Conservation (phyloP, 805 yeast species). For the Suhomyces emberorum region DNA sequence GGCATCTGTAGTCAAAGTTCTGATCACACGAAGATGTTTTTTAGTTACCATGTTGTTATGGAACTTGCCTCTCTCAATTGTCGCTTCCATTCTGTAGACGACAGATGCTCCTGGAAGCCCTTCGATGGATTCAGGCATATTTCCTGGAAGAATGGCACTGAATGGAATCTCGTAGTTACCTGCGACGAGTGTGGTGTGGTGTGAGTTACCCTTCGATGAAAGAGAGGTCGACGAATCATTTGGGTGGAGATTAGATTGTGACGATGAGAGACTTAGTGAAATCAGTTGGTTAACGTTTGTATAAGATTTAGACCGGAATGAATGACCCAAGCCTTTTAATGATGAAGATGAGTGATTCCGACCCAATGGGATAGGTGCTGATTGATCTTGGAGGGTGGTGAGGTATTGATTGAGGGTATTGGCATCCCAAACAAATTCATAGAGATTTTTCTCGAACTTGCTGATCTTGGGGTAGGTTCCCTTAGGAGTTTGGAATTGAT, state of each 20-base stretch:
- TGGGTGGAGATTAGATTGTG: conserved; percentile 1
- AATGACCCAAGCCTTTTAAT: conserved; percentile 33
- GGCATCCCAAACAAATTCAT: conserved; percentile 77
- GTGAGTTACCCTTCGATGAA: conserved; percentile 8
- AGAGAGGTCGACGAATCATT: conserved; percentile 21
- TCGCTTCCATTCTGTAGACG: conserved; percentile 70
- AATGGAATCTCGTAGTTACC: conserved; percentile 94
- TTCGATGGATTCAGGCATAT: conserved; percentile 82
- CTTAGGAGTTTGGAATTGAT: conserved; percentile 45
- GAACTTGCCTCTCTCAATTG: conserved; percentile 79
- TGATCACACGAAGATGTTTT: conserved; percentile 72
- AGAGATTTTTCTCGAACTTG: conserved; percentile 59
- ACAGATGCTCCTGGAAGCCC: conserved; percentile 81
- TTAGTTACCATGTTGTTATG: conserved; percentile 60
- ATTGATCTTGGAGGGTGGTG: conserved; percentile 19
- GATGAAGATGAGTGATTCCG: conserved; percentile 44
- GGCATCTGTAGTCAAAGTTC: conserved; percentile 86
- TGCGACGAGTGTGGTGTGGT: conserved; percentile 39
- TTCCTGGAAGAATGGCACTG: conserved; percentile 78
- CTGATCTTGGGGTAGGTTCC: conserved; percentile 46
- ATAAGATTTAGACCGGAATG: conserved; percentile 35
- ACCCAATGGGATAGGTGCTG: background rate
- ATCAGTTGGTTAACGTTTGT: conserved; percentile 13
- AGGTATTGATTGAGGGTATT: conserved; percentile 49
- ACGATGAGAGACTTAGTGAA: conserved; percentile 5